phyloP scores from a whole-genome alignment of 1,139 yeast species.

The Candida sojae region DNA sequence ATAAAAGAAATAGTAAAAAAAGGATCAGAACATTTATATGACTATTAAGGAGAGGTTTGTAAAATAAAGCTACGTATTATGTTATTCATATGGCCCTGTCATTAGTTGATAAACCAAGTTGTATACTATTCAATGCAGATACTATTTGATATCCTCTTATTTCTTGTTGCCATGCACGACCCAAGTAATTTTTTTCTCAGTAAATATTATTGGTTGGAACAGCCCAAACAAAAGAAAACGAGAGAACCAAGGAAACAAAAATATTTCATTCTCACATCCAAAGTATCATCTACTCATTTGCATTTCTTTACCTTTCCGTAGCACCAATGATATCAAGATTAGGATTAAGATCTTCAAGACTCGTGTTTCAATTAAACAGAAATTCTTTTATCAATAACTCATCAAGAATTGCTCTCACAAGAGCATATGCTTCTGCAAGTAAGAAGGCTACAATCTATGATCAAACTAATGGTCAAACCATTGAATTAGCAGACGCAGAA shows the following conservation, averaged over 20 bases:
- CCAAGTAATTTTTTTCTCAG: constrained; percentile 16
- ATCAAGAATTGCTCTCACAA: constrained; percentile 11
- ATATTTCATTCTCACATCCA: not conserved
- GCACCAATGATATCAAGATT: constrained; percentile 29
- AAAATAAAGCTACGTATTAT: not conserved
- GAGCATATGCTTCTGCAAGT: constrained; percentile 36
- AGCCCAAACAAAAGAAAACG: constrained; percentile 1
- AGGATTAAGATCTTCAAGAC: constrained; percentile 20
- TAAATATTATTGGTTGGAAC: constrained; percentile 24
- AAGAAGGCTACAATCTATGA: constrained; percentile 35
- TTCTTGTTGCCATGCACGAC: not conserved
- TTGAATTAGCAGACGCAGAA: constrained; percentile 45
- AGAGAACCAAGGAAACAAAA: not conserved
- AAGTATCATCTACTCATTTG: not conserved
- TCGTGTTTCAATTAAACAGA: constrained; percentile 9
- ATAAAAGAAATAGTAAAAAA: not conserved
- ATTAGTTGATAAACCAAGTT: too few species aligned
- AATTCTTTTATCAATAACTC: not conserved
- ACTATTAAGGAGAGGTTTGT: not conserved
- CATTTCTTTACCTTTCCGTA: not conserved
- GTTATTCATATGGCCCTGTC: not conserved
- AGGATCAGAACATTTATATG: not conserved
- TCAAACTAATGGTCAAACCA: constrained; percentile 42
- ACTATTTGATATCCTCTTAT: too few species aligned
- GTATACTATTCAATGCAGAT: too few species aligned